Percentiles rank a stretch among this genome's conserved stretches.
These are phyloP conservation scores for Paramecium biaurelia DNA, from an alignment of 73 alveolate species.

Conservation along the genomic window DNA sequence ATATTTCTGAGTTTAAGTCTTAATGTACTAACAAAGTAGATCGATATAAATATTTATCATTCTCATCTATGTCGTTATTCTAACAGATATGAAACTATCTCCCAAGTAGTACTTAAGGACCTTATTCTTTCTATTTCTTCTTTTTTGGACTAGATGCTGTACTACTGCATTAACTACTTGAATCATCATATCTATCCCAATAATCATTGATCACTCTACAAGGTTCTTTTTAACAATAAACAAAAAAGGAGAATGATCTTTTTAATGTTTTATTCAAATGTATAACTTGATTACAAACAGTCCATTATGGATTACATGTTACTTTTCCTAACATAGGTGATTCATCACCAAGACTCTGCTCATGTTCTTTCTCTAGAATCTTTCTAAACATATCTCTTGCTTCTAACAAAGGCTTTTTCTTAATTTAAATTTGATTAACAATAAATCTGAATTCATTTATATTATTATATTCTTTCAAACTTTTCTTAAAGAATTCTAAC, in stretches of 20 bases:
- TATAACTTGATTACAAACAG: background rate
- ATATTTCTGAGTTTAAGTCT: background rate
- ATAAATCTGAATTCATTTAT: background rate
- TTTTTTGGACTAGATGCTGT: slow-evolving; percentile 13
- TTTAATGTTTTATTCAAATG: background rate
- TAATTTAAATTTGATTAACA: background rate
- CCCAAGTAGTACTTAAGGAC: background rate
- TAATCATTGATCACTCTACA: slow-evolving; percentile 24
- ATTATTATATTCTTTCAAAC: background rate
- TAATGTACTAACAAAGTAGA: background rate
- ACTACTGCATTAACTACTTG: background rate
- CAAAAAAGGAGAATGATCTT: slow-evolving; percentile 41
- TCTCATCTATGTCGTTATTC: background rate
- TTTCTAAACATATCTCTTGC: slow-evolving; percentile 24
- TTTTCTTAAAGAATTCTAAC: background rate
- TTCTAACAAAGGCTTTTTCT: background rate
- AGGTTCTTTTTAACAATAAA: background rate
- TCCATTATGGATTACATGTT: background rate
- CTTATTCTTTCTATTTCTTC: background rate
- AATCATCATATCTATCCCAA: slow-evolving; percentile 33
- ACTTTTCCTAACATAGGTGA: background rate
- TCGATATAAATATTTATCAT: background rate
- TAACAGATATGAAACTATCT: slow-evolving; percentile 32
- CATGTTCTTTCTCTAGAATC: background rate
- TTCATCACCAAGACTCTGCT: background rate